phyloP scores from a whole-genome alignment of 306 rosid genomes.

The Abrus pulchellus region DNA sequence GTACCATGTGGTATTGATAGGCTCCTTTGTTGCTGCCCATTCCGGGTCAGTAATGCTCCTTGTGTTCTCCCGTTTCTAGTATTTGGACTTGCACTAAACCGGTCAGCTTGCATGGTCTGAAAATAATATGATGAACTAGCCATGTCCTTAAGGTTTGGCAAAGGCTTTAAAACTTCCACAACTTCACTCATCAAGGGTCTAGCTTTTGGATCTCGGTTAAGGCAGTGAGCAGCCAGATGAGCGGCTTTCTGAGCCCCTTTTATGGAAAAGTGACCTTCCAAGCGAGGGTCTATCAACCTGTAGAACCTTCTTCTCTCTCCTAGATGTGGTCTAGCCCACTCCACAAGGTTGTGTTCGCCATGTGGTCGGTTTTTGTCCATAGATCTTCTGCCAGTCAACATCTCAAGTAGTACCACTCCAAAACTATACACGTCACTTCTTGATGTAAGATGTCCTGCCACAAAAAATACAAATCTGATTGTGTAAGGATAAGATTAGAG shows the following conservation, averaged over 20 bases:
- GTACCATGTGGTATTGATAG: conserved; percentile 68
- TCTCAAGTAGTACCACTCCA: conserved; percentile 95
- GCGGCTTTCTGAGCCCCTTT: conserved; percentile 86
- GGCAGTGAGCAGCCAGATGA: conserved; percentile 85
- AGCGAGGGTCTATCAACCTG: conserved; percentile 82
- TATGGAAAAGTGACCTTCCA: conserved; percentile 90
- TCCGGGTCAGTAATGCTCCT: conserved; percentile 67
- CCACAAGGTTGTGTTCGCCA: conserved; percentile 96
- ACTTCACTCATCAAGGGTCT: conserved; percentile 90
- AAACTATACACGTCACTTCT: conserved; percentile 96
- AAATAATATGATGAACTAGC: conserved; percentile 95
- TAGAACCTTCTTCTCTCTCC: conserved; percentile 89
- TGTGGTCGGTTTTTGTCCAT: conserved; percentile 96
- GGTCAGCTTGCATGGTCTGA: conserved; percentile 84
- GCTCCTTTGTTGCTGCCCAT: conserved; percentile 82
- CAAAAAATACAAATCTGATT: conserved; percentile 31
- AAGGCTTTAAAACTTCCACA: conserved; percentile 84
- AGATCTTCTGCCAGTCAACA: conserved; percentile 94
- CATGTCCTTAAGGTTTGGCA: conserved; percentile 93
- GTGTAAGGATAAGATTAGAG: background rate
- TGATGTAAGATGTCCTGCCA: conserved; percentile 90
- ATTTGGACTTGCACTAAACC: conserved; percentile 76
- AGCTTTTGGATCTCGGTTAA: conserved; percentile 80
- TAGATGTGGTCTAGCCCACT: conserved; percentile 97
- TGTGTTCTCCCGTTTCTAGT: conserved; percentile 69